Evolutionary conservation across 2,329 filamentous ascomycete species (phyloP), one percentile per base, ranked within the genome.

Genomic region (Geosmithia morbida): DNA sequence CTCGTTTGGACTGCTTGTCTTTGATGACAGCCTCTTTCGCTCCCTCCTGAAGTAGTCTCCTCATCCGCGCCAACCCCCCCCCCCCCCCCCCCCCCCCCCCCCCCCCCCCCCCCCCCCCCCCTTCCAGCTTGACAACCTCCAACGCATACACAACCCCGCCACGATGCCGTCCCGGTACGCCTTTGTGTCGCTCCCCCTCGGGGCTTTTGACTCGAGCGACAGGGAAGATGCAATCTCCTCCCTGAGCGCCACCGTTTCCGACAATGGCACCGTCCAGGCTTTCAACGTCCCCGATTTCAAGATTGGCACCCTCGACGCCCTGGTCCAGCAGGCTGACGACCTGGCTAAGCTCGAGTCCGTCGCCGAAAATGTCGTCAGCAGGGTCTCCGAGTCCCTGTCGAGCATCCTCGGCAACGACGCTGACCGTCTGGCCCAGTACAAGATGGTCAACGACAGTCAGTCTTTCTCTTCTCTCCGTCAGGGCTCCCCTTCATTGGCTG

Each of bases 261-360:
- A 94, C 57, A 81, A 85, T 63, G 87, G 85, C 61, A 79, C 76
- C 46, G 83, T 87, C 43, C 70, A 80, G 46, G 80, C 81, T 2
- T 96, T 97, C 61, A 70, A 77, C 48, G 84, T 97, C 52, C 92
- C 92, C 18, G 83, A 88, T 54, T 96, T 98, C 76, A 98, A 97
- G 72, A 94, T 98, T 63, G 92, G 92, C 49, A 96, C 92, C 0
- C 75, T 98, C 39, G 92, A 98, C 68, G 87, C 85, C 40, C 74
- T 98, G 49, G 88, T 98, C 43, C 87, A 95, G 67, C 90, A 98
- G 66, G 92, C 92, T 48, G 92, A 98, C 60, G 92, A 97, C 60
- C 72, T 98, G 48, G 76, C 82, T 50, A 97, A 96, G 77, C 80
- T 97, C 46, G 87, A 94, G 55, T 65, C 74, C 37, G 75, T 77